These are phyloP conservation scores for Astragalus glycyphyllos DNA, from an alignment of 306 rosid genomes.

Conservation along the genomic window DNA sequence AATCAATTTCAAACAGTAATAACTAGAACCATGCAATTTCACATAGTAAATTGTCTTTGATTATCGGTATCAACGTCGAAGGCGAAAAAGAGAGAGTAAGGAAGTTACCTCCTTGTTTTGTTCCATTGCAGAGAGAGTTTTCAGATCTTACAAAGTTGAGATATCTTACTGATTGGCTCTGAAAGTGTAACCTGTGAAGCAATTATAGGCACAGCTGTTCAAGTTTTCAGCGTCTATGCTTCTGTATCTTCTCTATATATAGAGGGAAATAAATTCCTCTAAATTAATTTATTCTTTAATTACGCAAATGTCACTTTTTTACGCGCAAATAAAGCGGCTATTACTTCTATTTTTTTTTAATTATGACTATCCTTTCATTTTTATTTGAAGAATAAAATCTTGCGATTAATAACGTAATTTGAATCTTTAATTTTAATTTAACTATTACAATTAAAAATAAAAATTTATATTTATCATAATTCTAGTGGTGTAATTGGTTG, in stretches of 20 bases:
- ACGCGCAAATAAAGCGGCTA: background rate
- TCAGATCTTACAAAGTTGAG: slow-evolving; percentile 42
- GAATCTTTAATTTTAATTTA: no score
- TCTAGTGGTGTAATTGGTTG: no score
- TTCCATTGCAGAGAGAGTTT: slow-evolving; percentile 58
- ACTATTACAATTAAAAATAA: no score
- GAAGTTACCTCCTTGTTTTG: slow-evolving; percentile 83
- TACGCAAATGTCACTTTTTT: background rate
- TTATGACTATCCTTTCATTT: no score
- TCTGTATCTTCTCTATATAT: slow-evolving; percentile 12
- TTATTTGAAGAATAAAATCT: no score
- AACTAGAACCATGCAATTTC: slow-evolving; percentile 17
- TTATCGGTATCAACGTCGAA: slow-evolving; percentile 27
- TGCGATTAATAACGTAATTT: no score
- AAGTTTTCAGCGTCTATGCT: no score
- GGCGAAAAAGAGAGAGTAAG: slow-evolving; percentile 15
- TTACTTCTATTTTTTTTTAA: background rate
- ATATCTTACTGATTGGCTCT: background rate
- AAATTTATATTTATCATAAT: no score
- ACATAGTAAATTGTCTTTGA: background rate
- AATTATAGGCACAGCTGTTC: background rate
- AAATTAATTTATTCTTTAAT: background rate
- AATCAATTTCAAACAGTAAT: slow-evolving; percentile 29
- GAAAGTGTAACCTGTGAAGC: background rate
- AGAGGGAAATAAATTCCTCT: slow-evolving; percentile 14